phyloP scores from a whole-genome alignment of 2,329 filamentous ascomycete species.

The Pseudofabraea citricarpa region DNA sequence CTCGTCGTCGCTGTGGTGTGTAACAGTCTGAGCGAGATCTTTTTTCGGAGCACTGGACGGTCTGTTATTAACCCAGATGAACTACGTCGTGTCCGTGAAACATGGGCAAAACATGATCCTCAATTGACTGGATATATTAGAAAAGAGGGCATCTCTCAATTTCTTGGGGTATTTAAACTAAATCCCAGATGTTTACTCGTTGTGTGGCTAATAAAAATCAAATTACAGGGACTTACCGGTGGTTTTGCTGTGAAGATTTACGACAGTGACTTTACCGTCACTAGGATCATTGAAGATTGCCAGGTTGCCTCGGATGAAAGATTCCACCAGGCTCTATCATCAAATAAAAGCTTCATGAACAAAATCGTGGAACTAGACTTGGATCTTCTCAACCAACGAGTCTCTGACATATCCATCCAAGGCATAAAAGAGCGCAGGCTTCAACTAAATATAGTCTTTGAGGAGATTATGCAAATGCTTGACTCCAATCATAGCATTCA shows the following conservation, averaged over 20 bases:
- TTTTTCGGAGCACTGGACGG: neutral
- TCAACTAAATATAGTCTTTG: neutral
- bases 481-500: neutral
- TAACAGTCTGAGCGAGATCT: neutral
- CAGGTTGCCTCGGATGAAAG: neutral
- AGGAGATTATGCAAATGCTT: neutral
- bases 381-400: neutral
- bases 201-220: neutral
- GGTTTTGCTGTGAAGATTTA: neutral
- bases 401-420: neutral
- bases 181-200: neutral
- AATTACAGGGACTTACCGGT: neutral
- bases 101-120: neutral
- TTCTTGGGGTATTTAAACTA: neutral
- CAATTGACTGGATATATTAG: neutral
- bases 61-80: neutral
- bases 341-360: neutral
- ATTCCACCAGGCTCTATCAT: neutral
- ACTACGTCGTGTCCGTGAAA: neutral
- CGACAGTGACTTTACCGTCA: neutral
- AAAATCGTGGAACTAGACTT: neutral
- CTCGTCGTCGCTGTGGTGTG: neutral
- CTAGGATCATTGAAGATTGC: neutral
- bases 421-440: neutral
- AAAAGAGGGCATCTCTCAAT: neutral